Base-by-base conservation (phyloP, 2,329 filamentous ascomycete species). In the Fusarium scirpi region DNA sequence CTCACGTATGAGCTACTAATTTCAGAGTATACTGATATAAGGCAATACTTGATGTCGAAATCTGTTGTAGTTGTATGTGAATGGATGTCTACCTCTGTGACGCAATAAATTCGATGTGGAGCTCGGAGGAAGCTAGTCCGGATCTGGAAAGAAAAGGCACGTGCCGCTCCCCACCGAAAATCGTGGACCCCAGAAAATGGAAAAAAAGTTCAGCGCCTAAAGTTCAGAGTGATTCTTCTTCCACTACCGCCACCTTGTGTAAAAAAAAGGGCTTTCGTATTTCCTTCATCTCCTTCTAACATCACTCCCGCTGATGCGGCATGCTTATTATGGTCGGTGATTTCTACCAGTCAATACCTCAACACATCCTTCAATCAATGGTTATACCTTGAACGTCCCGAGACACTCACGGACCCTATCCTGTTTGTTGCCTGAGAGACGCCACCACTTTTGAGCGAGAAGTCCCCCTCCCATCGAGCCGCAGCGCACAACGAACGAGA, bases 81-180 rank as follows among this genome's bases (percentile, higher is more conserved):
- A 38, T 38, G 34, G 40, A 45, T 49, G 43, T 38, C 7, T 24
- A n/a, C n/a, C 9, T 32, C 34, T 63, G 44, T 67, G 67, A 70
- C 67, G 64, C 54, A 57, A 49, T 52, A 6, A 41, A 30, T 30
- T 49, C 16, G 16, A 49, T 52, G 40, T 44, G 70, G 71, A 75
- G 70, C 60, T 12, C 29, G 29, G 7, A 38, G 20, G 30, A 24
- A 16, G 41, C 38, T 22, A 44, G 38, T 60, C 54, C 32, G 1
- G n/a, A 62, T 67, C 13, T 12, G 47, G 65, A 20, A 40, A 15
- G 16, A 67, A 20, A 20, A 65, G 51, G 77, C 77, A 79, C 77
- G 77, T 79, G 78, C 44, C 69, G 58, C 38, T 53, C 66, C 65
- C 76, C 77, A 77, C 75, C 43, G 45, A 72, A 68, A 70, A 72